phyloP scores from a whole-genome alignment of 192 early-diverging fungal genomes.

The Podila epicladia region DNA sequence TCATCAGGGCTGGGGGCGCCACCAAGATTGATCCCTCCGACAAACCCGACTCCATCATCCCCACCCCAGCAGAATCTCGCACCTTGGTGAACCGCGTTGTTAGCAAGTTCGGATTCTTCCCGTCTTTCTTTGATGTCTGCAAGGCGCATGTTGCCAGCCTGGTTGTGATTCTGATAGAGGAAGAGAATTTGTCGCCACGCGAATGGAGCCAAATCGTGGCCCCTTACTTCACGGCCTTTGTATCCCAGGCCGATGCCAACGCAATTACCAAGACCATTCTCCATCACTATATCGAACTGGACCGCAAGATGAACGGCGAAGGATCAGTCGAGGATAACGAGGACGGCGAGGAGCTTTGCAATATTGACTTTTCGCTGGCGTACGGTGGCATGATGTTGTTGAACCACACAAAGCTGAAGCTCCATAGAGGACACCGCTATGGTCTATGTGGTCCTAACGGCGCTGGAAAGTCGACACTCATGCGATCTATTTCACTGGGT shows the following conservation, averaged over 20 bases:
- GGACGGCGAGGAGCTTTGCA: conserved; percentile 61
- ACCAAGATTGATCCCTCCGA: conserved; percentile 24
- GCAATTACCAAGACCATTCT: conserved; percentile 48
- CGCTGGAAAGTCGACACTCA: conserved; percentile 84
- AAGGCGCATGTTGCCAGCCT: conserved; percentile 66
- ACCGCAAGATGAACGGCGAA: conserved; percentile 53
- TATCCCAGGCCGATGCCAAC: conserved; percentile 59
- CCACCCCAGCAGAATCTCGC: conserved; percentile 50
- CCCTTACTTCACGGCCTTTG: conserved; percentile 64
- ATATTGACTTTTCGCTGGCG: conserved; percentile 77
- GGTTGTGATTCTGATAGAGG: conserved; percentile 64
- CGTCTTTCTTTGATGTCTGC: conserved; percentile 57
- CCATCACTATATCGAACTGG: conserved; percentile 42
- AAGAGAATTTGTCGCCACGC: conserved; percentile 63
- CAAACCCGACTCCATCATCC: conserved; percentile 24
- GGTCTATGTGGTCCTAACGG: conserved; percentile 86
- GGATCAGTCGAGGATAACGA: conserved; percentile 55
- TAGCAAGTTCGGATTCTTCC: conserved; percentile 60
- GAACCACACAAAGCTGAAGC: conserved; percentile 66
- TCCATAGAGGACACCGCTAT: conserved; percentile 81
- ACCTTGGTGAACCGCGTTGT: conserved; percentile 54
- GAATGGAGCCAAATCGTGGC: conserved; percentile 68
- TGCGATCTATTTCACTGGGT: conserved; percentile 82
- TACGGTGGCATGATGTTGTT: conserved; percentile 83
- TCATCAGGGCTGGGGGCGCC: conserved; percentile 72